Evolutionary conservation across 768 basidiomycete species (phyloP), one percentile per base, ranked within the genome.

Genomic region (Boletus tomentosulus): DNA sequence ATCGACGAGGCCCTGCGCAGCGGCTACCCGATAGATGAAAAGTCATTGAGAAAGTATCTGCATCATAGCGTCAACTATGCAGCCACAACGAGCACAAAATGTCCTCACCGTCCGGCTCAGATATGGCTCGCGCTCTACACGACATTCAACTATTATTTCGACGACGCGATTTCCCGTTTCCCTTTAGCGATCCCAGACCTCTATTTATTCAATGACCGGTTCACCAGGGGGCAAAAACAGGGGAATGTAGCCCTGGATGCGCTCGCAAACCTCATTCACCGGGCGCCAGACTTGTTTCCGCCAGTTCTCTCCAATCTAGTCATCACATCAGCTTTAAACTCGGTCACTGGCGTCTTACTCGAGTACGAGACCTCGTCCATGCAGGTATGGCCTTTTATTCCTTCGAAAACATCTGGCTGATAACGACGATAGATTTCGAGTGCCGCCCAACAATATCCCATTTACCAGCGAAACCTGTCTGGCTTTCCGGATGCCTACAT

Each of bases 401-500:
- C 5, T 10, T 11, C 15, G 24, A 10, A 12, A 25, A 10, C 41
- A 7, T 6, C 24, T 24, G 9, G 19, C 46, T 28, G 46, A 34
- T 19, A 16, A 22, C 4, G 27, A 27, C 6, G 28, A 28, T 15
- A 55, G 54, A 31, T 33, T 16, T 67, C 41, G 30, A 51, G 27
- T 27, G 56, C 45, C 2, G 61, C 69, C 2, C 44, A 48, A 7
- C 50, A 47, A 13, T 69, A 62, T 44, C 54, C 67, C 2, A 53
- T 50, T n/a, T 67, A 60, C 48, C 31, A 46, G 30, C 60, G 60
- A 9, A 48, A 55, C 15, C 27, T 60, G 45, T 69, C 71, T 31
- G 73, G 72, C 2, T 57, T 67, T 11, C 58, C 62, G 1, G 70
- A 73, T 28, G 61, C 69, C 0, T 77, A 67, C 47, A 63, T 58